Percentiles rank a stretch among this genome's conserved stretches.
Conservation (phyloP, 768 basidiomycete genomes). For the Hortiboletus flavorubellus region DNA sequence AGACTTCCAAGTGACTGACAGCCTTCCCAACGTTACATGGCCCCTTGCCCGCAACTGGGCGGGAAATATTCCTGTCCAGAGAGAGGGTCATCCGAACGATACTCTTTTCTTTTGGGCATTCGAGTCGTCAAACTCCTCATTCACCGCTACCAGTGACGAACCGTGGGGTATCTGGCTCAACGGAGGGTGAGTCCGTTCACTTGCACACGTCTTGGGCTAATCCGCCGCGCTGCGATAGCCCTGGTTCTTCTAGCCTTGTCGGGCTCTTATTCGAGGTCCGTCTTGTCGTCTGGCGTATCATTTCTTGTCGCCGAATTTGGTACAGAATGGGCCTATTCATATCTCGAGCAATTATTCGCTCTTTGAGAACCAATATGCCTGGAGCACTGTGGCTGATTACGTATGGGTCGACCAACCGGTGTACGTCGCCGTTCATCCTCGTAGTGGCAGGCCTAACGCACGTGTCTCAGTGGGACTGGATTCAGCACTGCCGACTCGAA, state of each 20-base stretch:
- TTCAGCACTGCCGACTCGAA: slow-evolving; percentile 60
- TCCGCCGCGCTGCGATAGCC: slow-evolving; percentile 33
- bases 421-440: slow-evolving; percentile 20
- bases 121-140: slow-evolving; percentile 53
- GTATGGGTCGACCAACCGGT: slow-evolving; percentile 78
- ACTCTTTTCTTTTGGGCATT: slow-evolving; percentile 67
- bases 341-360: slow-evolving; percentile 50
- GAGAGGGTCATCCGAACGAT: slow-evolving; percentile 57
- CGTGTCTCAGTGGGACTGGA: slow-evolving; percentile 47
- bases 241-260: slow-evolving; percentile 67
- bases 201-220: not conserved
- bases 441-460: not conserved
- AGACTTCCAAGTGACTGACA: slow-evolving; percentile 60
- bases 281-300: not conserved
- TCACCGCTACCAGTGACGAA: slow-evolving; percentile 43
- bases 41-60: slow-evolving; percentile 51
- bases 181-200: slow-evolving; percentile 49
- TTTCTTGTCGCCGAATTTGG: not conserved
- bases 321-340: slow-evolving; percentile 67
- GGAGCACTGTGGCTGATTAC: slow-evolving; percentile 60
- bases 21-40: slow-evolving; percentile 62
- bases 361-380: slow-evolving; percentile 51
- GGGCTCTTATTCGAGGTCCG: slow-evolving; percentile 64
- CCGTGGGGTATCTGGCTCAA: slow-evolving; percentile 78
- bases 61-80: slow-evolving; percentile 61